Evolutionary conservation across 768 basidiomycete species (phyloP), one percentile per base, ranked within the genome.

Genomic region (Ramaria sp.): DNA sequence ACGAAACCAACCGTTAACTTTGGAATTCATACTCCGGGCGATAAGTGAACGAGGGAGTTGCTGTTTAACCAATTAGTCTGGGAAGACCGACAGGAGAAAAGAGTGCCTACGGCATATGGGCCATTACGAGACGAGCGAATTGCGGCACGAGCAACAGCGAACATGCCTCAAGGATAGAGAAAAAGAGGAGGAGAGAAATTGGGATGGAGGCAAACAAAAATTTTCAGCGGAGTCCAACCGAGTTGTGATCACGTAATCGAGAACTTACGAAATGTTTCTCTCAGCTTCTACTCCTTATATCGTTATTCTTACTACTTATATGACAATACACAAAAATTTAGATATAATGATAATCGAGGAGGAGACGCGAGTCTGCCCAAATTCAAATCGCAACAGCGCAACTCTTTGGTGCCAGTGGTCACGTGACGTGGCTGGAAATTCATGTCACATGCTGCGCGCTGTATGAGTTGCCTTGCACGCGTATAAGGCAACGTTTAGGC

Each of bases 11-110:
- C 88, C 93, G 59, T 77, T 81, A 69, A 95, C 88, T 79, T 95
- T 96, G 61, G 86, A 82, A 76, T 93, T 93, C 89, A 94, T 93
- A 74, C 85, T 90, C 70, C 92, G 82, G 63, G 87, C 87, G 68
- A 91, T 81, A 69, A 77, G 72, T 58, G 81, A 78, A 62, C 85
- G 83, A 60, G 82, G 78, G 64, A 83, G 69, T 62, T 76, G 78
- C 84, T 86, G 56, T 9, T 52, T 28, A 58, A 50, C 52, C 47
- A 28, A 62, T 50, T 51, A 34, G 28, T 50, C 13, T 6, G 20
- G 36, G 1, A 50, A 24, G 8, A n/a, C 12, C 15, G 20, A 37
- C 48, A 24, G n/a, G 32, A 34, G 24, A 50, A 37, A 32, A 20
- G 18, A n/a, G 18, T 24, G 58, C 59, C 2, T 13, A 60, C 57